phyloP scores from a whole-genome alignment of 2,329 filamentous ascomycete species.

The Aspergillus quadrilineatus region DNA sequence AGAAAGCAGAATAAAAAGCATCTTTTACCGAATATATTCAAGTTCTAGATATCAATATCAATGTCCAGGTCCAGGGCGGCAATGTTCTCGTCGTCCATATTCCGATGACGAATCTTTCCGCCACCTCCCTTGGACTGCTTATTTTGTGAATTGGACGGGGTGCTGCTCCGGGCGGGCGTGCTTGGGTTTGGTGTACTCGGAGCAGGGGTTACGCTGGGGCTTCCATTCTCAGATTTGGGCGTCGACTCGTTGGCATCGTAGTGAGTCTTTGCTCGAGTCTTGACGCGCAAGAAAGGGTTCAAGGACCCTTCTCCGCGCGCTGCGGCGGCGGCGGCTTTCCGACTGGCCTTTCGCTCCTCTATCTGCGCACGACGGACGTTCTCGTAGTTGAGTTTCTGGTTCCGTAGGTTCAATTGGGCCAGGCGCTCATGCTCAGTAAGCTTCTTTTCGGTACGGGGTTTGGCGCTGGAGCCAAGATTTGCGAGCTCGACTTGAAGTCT shows the following conservation, averaged over 20 bases:
- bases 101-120: slow-evolving; percentile 70
- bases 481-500: slow-evolving; percentile 51
- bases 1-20: background rate
- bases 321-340: slow-evolving; percentile 60
- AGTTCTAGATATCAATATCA: slow-evolving; percentile 74
- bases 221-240: slow-evolving; percentile 37
- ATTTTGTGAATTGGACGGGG: slow-evolving; percentile 29
- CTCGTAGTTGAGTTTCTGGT: slow-evolving; percentile 80
- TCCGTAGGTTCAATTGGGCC: slow-evolving; percentile 77
- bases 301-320: slow-evolving; percentile 62
- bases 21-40: background rate
- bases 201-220: slow-evolving; percentile 50
- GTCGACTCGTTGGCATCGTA: slow-evolving; percentile 52
- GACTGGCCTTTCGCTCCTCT: slow-evolving; percentile 68
- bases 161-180: slow-evolving; percentile 52
- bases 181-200: slow-evolving; percentile 52
- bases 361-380: slow-evolving; percentile 88
- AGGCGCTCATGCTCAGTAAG: slow-evolving; percentile 76
- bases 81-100: slow-evolving; percentile 91
- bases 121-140: slow-evolving; percentile 47
- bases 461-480: slow-evolving; percentile 54
- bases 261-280: slow-evolving; percentile 66
- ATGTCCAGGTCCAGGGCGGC: slow-evolving; percentile 85
- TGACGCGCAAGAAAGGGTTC: slow-evolving; percentile 59
- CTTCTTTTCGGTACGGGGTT: slow-evolving; percentile 54